Evolutionary conservation across 1,284 basidiomycete species (phyloP), one percentile per base, ranked within the genome.

Genomic region (Ceratobasidium sp.): DNA sequence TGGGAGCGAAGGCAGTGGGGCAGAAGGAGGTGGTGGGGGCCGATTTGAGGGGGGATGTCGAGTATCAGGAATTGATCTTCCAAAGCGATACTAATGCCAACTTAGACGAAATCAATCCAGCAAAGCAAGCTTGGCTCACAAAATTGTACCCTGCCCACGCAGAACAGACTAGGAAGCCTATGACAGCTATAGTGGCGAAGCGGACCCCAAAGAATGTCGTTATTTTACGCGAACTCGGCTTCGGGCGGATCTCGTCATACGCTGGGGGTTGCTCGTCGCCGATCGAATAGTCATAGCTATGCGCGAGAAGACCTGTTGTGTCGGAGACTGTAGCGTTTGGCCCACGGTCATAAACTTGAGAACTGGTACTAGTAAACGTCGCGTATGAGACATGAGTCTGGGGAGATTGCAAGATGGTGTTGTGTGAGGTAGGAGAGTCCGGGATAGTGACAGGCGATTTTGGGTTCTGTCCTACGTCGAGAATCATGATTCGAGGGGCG

Each of bases 241-340:
- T 10, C 5, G 20, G 17, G 12, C 26, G 65, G 26, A 54, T 50
- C 20, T 59, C 54, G 15, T 70, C 52, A 48, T 70, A 70, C 33
- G 68, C 54, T 9, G 68, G 68, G 23, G 68, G 68, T 26, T 42
- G 54, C 23, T 56, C 68, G 26, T 59, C 68, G 38, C 56, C 38
- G 52, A 5, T 5, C 23, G 17, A 7, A 2, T 3, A 13, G n/a
- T 15, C 50, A 23, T 42, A 28, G 17, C 40, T 28, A 20, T 57
- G 68, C 10, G 13, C 40, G 13, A 70, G 26, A 20, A 70, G 54
- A 17, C 33, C 23, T 23, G 68, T 57, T 2, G 46, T 28, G 13
- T 70, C 68, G 26, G 68, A 59, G 6, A 48, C 68, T 10, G 54
- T n/a, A 20, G 68, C 38, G 26, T 44, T 46, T 9, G 52, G 17